These are phyloP conservation scores for Leishmania guyanensis DNA, from an alignment of 208 protist genomes.

Conservation along the genomic window DNA sequence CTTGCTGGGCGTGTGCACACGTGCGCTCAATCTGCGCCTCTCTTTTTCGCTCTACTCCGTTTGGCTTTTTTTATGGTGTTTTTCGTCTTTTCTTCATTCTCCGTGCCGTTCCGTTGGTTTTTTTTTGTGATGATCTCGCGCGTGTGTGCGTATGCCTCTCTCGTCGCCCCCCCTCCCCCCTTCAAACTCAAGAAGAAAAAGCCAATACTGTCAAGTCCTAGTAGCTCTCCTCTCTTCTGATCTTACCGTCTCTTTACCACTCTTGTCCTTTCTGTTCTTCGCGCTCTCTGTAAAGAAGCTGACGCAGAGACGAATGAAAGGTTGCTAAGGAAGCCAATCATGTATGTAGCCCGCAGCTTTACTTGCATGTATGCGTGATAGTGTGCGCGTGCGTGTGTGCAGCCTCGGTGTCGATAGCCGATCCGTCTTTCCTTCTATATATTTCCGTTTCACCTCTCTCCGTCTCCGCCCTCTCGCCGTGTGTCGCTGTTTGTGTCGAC, in stretches of 20 bases:
- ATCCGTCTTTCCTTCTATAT: neutral
- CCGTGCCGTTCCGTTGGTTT: neutral
- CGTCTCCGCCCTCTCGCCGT: neutral
- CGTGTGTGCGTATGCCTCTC: neutral
- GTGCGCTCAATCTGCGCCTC: neutral
- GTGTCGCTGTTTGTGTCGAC: neutral
- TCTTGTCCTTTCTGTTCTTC: slow-evolving; percentile 8
- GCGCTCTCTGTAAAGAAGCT: neutral
- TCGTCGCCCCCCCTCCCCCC: no score
- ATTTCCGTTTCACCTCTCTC: neutral
- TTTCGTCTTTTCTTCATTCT: neutral
- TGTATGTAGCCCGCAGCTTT: neutral
- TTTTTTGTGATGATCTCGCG: no score
- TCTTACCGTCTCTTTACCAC: neutral
- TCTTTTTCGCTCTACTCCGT: neutral
- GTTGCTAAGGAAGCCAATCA: neutral
- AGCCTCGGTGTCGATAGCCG: neutral
- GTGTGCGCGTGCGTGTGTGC: neutral
- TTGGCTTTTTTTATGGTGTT: neutral
- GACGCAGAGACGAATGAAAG: neutral
- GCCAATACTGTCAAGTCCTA: neutral
- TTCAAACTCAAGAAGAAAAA: neutral
- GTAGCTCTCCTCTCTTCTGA: neutral
- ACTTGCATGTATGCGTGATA: neutral
- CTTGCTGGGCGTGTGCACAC: neutral